A percentile compares a stretch with the other conserved stretches of the same genome.
Conservation (phyloP, 108 stramenopile species). For the Heterococcus sp. region DNA sequence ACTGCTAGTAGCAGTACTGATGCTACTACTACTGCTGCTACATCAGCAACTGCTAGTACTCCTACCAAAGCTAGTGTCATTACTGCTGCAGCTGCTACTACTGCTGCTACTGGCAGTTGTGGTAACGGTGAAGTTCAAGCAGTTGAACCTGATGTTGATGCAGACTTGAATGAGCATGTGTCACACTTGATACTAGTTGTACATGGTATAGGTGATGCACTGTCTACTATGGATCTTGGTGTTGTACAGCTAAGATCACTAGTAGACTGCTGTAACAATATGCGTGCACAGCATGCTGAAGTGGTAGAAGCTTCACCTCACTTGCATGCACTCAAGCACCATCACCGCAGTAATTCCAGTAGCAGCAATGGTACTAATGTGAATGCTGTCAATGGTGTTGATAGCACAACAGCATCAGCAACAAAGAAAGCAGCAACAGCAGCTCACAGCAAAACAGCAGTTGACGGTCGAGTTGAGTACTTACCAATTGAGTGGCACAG, state of each 20-base stretch:
- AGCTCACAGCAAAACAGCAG: not conserved
- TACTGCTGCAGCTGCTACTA: not conserved
- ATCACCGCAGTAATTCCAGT: not conserved
- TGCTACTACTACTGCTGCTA: not conserved
- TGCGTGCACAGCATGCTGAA: constrained; percentile 33
- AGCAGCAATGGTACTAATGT: not conserved
- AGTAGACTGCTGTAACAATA: constrained; percentile 35
- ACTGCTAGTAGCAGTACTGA: not conserved
- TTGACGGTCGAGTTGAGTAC: constrained; percentile 23
- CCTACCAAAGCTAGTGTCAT: not conserved
- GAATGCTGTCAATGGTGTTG: not conserved
- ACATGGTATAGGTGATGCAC: constrained; percentile 34
- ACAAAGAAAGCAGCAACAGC: not conserved
- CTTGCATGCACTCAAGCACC: not conserved
- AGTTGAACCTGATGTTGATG: constrained; percentile 1
- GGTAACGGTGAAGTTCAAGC: not conserved
- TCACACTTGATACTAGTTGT: constrained; percentile 32
- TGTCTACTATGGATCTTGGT: constrained; percentile 32
- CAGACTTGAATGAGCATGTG: constrained; percentile 22
- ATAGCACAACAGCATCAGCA: not conserved
- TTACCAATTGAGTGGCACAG: constrained; percentile 45
- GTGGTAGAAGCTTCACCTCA: not conserved
- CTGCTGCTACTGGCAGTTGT: not conserved
- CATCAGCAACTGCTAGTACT: not conserved
- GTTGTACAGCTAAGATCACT: constrained; percentile 27